Conservation (phyloP, 2,329 filamentous ascomycete genomes). For the Drechslerella coelobrocha region DNA sequence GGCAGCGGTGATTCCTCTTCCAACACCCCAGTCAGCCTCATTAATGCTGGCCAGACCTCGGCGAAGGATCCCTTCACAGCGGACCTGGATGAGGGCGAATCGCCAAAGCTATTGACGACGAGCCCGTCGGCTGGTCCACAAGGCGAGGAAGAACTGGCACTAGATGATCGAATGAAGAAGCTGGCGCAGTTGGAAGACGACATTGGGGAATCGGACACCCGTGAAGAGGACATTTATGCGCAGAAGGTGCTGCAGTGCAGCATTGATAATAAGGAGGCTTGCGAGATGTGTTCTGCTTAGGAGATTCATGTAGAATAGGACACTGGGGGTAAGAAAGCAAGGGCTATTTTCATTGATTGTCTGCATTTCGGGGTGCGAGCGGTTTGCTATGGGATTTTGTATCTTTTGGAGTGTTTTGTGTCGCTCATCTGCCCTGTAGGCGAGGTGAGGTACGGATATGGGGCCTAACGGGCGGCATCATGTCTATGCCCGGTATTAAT, state of each 20-base stretch:
- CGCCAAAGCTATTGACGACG: slow-evolving; percentile 76
- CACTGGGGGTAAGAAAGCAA: not conserved
- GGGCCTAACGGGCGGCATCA: too few species aligned
- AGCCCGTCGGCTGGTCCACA: slow-evolving; percentile 69
- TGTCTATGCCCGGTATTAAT: too few species aligned
- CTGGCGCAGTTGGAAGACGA: slow-evolving; percentile 74
- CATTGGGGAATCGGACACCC: slow-evolving; percentile 72
- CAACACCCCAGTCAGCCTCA: slow-evolving; percentile 54
- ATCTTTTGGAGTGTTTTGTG: not conserved
- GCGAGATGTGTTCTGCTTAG: slow-evolving; percentile 96
- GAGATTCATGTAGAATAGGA: not conserved
- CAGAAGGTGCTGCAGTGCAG: slow-evolving; percentile 92
- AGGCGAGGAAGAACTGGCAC: slow-evolving; percentile 67
- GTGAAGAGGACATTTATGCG: slow-evolving; percentile 92
- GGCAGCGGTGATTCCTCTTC: slow-evolving; percentile 31
- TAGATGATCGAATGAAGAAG: slow-evolving; percentile 64
- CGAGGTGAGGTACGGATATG: too few species aligned
- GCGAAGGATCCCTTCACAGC: slow-evolving; percentile 75
- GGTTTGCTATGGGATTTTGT: not conserved
- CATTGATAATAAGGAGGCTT: slow-evolving; percentile 95
- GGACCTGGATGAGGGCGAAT: slow-evolving; percentile 77
- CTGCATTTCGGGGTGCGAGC: slow-evolving; percentile 9
- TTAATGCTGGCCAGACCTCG: slow-evolving; percentile 57
- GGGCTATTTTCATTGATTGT: not conserved
- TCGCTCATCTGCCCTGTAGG: too few species aligned